These are phyloP conservation scores for Penicillium italicum DNA, from an alignment of 2,329 filamentous ascomycete species.

Conservation along the genomic window DNA sequence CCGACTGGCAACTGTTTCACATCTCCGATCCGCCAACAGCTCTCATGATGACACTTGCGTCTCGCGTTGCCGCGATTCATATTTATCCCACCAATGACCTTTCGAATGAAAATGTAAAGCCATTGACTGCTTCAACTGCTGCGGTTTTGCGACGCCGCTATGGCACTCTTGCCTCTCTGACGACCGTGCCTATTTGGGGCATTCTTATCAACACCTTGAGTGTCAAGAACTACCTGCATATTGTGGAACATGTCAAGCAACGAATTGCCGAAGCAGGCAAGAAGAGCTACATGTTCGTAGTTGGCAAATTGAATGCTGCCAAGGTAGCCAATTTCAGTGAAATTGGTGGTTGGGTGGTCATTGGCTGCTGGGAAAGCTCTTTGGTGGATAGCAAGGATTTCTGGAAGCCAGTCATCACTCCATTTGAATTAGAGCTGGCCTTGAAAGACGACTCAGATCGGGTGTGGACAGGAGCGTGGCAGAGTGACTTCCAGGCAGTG, in stretches of 20 bases:
- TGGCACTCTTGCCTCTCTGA: slow-evolving; percentile 75
- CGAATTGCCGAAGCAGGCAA: slow-evolving; percentile 78
- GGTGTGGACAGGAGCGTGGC: slow-evolving; percentile 85
- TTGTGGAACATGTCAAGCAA: slow-evolving; percentile 68
- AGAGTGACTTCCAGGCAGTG: slow-evolving; percentile 74
- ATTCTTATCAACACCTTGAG: slow-evolving; percentile 95
- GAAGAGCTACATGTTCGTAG: slow-evolving; percentile 93
- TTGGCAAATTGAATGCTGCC: slow-evolving; percentile 91
- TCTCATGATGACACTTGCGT: slow-evolving; percentile 81
- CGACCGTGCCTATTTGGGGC: slow-evolving; percentile 79
- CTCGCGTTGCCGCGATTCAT: slow-evolving; percentile 72
- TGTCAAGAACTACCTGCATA: slow-evolving; percentile 82
- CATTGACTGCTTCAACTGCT: slow-evolving; percentile 51
- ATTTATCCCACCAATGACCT: slow-evolving; percentile 64
- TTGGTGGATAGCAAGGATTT: slow-evolving; percentile 86
- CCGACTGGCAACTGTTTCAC: slow-evolving; percentile 75
- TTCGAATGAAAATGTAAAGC: slow-evolving; percentile 32
- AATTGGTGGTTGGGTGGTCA: slow-evolving; percentile 92
- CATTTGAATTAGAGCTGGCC: slow-evolving; percentile 81
- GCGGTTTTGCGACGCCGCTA: slow-evolving; percentile 76
- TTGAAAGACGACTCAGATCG: slow-evolving; percentile 70
- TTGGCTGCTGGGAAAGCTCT: slow-evolving; percentile 97
- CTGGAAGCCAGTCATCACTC: slow-evolving; percentile 87
- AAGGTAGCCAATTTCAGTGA: slow-evolving; percentile 97
- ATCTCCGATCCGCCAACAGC: slow-evolving; percentile 75